Evolutionary conservation across 768 basidiomycete species (phyloP).

Genomic region (Boletus huronensis): DNA sequence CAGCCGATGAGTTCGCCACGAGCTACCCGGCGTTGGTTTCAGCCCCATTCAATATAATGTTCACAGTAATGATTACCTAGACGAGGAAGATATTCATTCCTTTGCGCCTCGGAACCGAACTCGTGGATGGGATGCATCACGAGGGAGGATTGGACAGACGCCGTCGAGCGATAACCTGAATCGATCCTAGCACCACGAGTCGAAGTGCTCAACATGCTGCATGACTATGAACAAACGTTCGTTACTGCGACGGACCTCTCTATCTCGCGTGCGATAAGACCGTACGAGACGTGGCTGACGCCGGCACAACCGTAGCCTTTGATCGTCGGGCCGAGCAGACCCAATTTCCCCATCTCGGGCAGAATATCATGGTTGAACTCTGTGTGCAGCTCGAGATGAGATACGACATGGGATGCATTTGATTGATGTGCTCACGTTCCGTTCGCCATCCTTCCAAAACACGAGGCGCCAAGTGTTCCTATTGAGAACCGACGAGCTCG

Average conservation of each 20-base stretch:
- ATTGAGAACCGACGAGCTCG: conserved; percentile 3
- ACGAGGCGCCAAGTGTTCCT: conserved; percentile 84
- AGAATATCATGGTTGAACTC: conserved; percentile 77
- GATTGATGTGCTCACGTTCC: conserved; percentile 53
- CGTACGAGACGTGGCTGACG: conserved; percentile 87
- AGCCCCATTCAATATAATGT: neutral
- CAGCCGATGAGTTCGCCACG: conserved; percentile 87
- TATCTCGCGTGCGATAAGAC: conserved; percentile 89
- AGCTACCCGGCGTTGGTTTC: conserved; percentile 40
- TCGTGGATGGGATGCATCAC: conserved; percentile 94
- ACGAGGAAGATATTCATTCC: conserved; percentile 84
- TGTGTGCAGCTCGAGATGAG: conserved; percentile 25
- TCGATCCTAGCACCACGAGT: conserved; percentile 60
- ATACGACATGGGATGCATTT: neutral
- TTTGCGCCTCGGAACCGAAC: conserved; percentile 87
- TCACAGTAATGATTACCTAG: conserved; percentile 49
- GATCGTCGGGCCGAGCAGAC: conserved; percentile 89
- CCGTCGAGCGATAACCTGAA: conserved; percentile 92
- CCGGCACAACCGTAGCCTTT: conserved; percentile 93
- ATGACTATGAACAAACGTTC: neutral
- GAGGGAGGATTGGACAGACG: conserved; percentile 93
- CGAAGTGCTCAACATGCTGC: neutral
- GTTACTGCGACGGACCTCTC: conserved; percentile 57
- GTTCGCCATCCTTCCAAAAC: conserved; percentile 87
- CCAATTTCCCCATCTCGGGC: conserved; percentile 89